Evolutionary conservation across 208 protist species (phyloP), one percentile per base, ranked within the genome.

Genomic region (Naegleria gruberi): DNA sequence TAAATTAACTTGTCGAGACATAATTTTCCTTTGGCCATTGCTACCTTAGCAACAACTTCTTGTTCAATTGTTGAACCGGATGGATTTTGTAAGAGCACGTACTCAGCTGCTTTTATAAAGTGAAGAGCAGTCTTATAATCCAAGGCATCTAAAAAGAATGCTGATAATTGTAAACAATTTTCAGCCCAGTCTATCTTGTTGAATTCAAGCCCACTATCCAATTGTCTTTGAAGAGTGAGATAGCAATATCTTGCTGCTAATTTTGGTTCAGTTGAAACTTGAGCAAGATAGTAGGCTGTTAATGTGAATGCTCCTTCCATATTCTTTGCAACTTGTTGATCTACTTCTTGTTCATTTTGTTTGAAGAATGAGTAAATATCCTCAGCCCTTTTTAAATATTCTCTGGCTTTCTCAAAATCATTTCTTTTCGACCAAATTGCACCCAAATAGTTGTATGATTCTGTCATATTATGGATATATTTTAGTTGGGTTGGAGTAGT

Each of bases 251-350:
- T 91, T 10, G 94, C 94, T 74, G 95, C 94, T 43, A 93, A 73
- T 55, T 94, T 90, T 90, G 92, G 90, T 26, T 91, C 77, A 0
- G 94, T 93, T 89, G 95, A 94, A 89, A 96, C 92, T 90, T 98
- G 96, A 17, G 96, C 96, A 44, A 97, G 90, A 74, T 96, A 97
- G 92, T 97, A 97, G 26, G 96, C 90, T 37, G 95, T 97, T 5
- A 92, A 92, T 41, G 94, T 97, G 93, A 94, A 95, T 5, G 91
- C 90, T 51, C 86, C 92, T 89, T 97, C 95, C 94, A 97, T 96
- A 92, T 96, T 93, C 94, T 95, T 15, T 95, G 92, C 82, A 91
- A 17, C 2, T 92, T 91, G 2, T 44, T 23, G 3, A 10, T 88
- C 84, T 10, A 45, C 65, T 8, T 88, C 86, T 2, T 90, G 0